Evolutionary conservation across 140 eudicot species (phyloP).

Genomic region (Flaveria floridana): DNA sequence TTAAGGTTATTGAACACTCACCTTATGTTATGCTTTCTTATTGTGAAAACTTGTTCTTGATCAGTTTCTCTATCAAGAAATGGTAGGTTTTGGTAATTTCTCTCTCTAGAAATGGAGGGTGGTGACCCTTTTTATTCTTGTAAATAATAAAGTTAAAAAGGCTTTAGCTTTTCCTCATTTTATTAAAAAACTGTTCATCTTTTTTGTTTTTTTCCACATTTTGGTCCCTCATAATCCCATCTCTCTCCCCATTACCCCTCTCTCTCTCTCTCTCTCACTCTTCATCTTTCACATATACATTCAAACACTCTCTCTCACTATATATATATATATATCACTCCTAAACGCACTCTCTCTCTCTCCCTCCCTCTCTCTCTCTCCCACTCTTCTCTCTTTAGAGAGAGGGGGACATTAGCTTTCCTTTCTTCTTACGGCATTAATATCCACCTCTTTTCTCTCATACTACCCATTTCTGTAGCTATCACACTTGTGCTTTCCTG

Average conservation of each 20-base stretch:
- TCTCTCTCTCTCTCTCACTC: neutral
- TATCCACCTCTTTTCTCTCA: conserved; percentile 44
- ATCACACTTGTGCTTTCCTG: conserved; percentile 29
- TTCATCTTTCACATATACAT: too few relatives aligned
- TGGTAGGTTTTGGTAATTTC: conserved; percentile 33
- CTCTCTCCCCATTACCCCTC: conserved; percentile 21
- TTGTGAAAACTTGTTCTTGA: conserved; percentile 17
- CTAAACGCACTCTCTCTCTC: neutral
- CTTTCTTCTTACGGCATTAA: conserved; percentile 67
- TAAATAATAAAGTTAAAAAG: conserved; percentile 36
- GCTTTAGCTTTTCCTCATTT: conserved; percentile 27
- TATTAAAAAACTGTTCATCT: conserved; percentile 22
- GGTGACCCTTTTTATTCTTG: conserved; percentile 40
- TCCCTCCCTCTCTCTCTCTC: neutral
- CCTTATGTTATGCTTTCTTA: conserved; percentile 24
- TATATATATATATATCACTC: too few relatives aligned
- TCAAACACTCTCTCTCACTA: neutral
- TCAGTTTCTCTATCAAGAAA: conserved; percentile 30
- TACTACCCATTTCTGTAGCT: conserved; percentile 41
- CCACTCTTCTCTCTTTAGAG: conserved; percentile 7
- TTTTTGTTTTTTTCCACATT: conserved; percentile 10
- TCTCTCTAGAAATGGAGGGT: conserved; percentile 1
- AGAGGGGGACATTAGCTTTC: conserved; percentile 30
- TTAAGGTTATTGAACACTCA: neutral
- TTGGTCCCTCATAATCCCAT: conserved; percentile 33